Conservation (phyloP, 2,329 filamentous ascomycete species). For the Mycocentrospora acerina region DNA sequence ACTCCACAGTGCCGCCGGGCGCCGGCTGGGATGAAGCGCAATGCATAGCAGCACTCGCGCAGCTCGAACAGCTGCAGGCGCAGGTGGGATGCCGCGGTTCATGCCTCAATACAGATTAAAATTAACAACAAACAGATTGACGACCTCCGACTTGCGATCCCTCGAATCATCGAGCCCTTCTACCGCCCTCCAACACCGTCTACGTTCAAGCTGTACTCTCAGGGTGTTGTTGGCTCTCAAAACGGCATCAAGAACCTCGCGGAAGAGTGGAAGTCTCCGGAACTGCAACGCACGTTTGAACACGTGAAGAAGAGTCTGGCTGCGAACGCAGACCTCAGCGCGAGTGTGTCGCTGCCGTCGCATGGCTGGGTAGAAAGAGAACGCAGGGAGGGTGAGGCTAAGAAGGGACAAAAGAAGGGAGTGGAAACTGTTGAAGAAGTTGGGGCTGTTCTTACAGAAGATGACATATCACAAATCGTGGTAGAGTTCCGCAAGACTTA, state of each 20-base stretch:
- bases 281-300: slow-evolving; percentile 39
- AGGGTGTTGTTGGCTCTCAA: slow-evolving; percentile 39
- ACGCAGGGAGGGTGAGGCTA: slow-evolving; percentile 17
- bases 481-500: slow-evolving; percentile 26
- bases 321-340: slow-evolving; percentile 41
- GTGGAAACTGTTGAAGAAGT: slow-evolving; percentile 11
- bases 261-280: slow-evolving; percentile 40
- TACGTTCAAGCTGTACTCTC: slow-evolving; percentile 43
- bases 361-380: slow-evolving; percentile 44
- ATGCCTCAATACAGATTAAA: not conserved
- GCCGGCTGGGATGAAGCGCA: slow-evolving; percentile 43
- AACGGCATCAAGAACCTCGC: slow-evolving; percentile 42
- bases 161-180: slow-evolving; percentile 46
- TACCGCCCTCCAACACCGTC: slow-evolving; percentile 27
- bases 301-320: slow-evolving; percentile 39
- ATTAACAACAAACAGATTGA: slow-evolving; percentile 40
- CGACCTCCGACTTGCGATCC: slow-evolving; percentile 46
- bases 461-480: slow-evolving; percentile 25
- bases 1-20: slow-evolving; percentile 15
- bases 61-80: slow-evolving; percentile 47
- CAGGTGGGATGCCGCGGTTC: slow-evolving; percentile 33
- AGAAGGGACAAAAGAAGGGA: slow-evolving; percentile 8
- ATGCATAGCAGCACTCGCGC: slow-evolving; percentile 46
- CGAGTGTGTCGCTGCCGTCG: slow-evolving; percentile 33
- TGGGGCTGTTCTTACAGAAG: slow-evolving; percentile 13